Percentiles rank a stretch among this genome's conserved stretches.
phyloP scores from a whole-genome alignment of 2,329 filamentous ascomycete species.

The Fusarium devonianum region DNA sequence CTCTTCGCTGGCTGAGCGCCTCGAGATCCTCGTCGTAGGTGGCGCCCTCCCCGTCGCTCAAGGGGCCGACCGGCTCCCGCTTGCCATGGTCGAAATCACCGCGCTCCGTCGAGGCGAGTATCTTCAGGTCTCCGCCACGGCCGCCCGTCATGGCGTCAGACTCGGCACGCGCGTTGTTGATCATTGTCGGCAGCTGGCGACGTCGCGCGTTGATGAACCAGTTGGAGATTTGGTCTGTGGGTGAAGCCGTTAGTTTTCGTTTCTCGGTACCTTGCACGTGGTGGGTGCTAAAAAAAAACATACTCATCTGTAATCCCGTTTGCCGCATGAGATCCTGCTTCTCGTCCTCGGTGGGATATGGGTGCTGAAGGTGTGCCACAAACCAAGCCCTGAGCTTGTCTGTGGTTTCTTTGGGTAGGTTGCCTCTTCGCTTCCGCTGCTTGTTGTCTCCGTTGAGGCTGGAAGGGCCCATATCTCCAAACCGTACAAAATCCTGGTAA shows the following conservation, averaged over 20 bases:
- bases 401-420: constrained; percentile 89
- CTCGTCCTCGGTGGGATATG: constrained; percentile 88
- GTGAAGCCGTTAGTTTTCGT: constrained; percentile 21
- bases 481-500: constrained; percentile 54
- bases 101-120: constrained; percentile 50
- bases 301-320: constrained; percentile 81
- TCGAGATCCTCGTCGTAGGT: constrained; percentile 55
- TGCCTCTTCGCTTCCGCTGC: constrained; percentile 74
- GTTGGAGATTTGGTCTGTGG: constrained; percentile 73
- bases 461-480: constrained; percentile 51
- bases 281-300: constrained; percentile 47
- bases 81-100: constrained; percentile 48
- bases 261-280: background rate
- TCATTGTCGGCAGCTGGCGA: constrained; percentile 68
- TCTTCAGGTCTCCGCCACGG: constrained; percentile 47
- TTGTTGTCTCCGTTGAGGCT: constrained; percentile 54
- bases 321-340: constrained; percentile 81
- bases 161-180: constrained; percentile 63
- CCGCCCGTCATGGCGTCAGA: constrained; percentile 54
- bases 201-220: constrained; percentile 83
- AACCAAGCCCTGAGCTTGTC: constrained; percentile 85
- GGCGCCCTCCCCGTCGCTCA: constrained; percentile 58
- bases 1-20: constrained; percentile 41
- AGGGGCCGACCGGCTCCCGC: constrained; percentile 48
- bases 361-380: constrained; percentile 75